A percentile compares a stretch with the other conserved stretches of the same genome.
These are phyloP conservation scores for Cercospora zeina DNA, from an alignment of 2,329 filamentous ascomycete species.

Conservation along the genomic window DNA sequence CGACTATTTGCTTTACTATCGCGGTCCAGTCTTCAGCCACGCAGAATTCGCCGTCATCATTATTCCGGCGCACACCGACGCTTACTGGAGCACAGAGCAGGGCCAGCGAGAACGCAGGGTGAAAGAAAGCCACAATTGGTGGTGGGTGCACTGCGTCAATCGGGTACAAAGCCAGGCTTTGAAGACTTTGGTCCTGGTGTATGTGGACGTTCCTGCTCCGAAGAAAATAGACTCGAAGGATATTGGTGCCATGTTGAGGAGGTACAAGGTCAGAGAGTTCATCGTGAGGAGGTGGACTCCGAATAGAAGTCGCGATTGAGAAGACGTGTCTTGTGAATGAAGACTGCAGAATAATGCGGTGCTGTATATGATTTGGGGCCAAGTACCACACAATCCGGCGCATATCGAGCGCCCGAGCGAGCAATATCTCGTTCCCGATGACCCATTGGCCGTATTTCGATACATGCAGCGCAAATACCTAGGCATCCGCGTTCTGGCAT, in stretches of 20 bases:
- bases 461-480: no score
- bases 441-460: no score
- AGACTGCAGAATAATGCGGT: no score
- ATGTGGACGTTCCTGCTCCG: constrained; percentile 84
- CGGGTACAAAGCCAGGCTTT: constrained; percentile 85
- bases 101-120: constrained; percentile 50
- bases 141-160: constrained; percentile 85
- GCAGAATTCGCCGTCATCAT: constrained; percentile 89
- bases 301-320: constrained; percentile 69
- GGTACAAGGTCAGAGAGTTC: constrained; percentile 78
- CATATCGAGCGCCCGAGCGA: no score
- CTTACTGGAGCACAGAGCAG: constrained; percentile 63
- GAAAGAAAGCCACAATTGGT: constrained; percentile 61
- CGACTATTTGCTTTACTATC: constrained; percentile 91
- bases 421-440: no score
- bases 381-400: no score
- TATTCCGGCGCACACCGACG: constrained; percentile 74
- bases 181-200: constrained; percentile 86
- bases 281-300: constrained; percentile 80
- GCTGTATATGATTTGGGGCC: no score
- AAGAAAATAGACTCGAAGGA: constrained; percentile 51
- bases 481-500: no score
- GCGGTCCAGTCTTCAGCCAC: constrained; percentile 90
- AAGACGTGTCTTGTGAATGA: no score
- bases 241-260: constrained; percentile 63